phyloP scores from a whole-genome alignment of 164 flowering plant species.

The Chimonanthus praecox region DNA sequence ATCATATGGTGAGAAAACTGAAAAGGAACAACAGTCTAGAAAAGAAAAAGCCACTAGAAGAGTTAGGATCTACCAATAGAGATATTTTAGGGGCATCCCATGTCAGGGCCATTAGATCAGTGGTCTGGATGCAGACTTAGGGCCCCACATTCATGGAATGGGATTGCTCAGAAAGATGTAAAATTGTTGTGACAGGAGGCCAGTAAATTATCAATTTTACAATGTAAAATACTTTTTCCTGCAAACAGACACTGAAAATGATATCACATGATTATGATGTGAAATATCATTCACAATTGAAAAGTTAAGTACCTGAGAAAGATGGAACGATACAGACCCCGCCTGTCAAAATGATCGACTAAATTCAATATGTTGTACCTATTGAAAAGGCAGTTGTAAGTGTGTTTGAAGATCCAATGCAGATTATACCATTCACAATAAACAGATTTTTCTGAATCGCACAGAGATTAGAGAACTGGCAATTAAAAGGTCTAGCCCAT shows the following conservation, averaged over 20 bases:
- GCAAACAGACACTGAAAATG: background rate
- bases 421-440: no score
- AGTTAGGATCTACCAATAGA: background rate
- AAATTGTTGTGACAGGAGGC: background rate
- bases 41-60: background rate
- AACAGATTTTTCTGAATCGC: no score
- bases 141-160: background rate
- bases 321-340: constrained; percentile 77
- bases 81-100: background rate
- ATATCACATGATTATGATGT: background rate
- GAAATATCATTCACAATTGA: background rate
- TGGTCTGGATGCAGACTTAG: background rate
- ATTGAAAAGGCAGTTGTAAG: constrained; percentile 12
- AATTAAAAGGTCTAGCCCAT: no score
- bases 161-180: background rate
- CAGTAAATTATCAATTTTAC: background rate
- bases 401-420: background rate
- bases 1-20: no score
- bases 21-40: background rate
- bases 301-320: constrained; percentile 57
- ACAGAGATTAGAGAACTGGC: no score
- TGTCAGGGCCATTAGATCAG: background rate
- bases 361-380: constrained; percentile 76
- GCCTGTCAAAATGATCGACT: constrained; percentile 73
- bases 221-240: background rate